Evolutionary conservation across 83 land plant species (phyloP), one percentile per base, ranked within the genome.

Genomic region (Picea abies): DNA sequence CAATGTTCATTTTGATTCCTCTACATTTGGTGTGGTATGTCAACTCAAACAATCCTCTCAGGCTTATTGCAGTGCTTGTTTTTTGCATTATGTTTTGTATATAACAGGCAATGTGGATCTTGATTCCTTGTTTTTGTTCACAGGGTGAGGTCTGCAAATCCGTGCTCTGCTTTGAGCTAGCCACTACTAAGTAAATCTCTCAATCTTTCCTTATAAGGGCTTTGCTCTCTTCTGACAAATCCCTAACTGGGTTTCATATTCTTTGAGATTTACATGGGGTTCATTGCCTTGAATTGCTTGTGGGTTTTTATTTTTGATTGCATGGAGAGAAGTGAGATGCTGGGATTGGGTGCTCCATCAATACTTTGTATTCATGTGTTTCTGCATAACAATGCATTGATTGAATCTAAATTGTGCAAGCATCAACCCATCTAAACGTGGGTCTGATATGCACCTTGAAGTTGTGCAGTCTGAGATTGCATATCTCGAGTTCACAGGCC

Each of bases 111-210:
- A 37, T 37, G 22, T 29, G 78, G 9, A 9, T 5, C 39, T 8
- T 67, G n/a, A 67, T 8, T 67, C 70, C 3, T 22, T 19, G 70
- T 8, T 22, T 22, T 19, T 19, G 19, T 52, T 52, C 79, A 32
- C 89, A 95, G 98, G 99, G 99, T 15, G 99, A 97, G 81, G 87
- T 95, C 49, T 94, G 96, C 84, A 97, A 95, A 70, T 92, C 98
- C 63, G 80, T 97, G 3, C 92, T 97, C 78, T 97, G 99, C 88
- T 82, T 94, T 66, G 99, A 97, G 81, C 91, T 97, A 11, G 94
- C 98, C 0, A 91, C 98, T 32, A 84, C 88, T 12, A 86, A 87
- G 99, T 97, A 91, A 84, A 81, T 66, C 20, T 71, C 19, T 66
- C 29, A 12, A 26, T 49, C 71, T 41, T 61, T 29, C 4, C 7